Base-by-base conservation (phyloP, 805 yeast genomes). In the Ogataea degrootiae region DNA sequence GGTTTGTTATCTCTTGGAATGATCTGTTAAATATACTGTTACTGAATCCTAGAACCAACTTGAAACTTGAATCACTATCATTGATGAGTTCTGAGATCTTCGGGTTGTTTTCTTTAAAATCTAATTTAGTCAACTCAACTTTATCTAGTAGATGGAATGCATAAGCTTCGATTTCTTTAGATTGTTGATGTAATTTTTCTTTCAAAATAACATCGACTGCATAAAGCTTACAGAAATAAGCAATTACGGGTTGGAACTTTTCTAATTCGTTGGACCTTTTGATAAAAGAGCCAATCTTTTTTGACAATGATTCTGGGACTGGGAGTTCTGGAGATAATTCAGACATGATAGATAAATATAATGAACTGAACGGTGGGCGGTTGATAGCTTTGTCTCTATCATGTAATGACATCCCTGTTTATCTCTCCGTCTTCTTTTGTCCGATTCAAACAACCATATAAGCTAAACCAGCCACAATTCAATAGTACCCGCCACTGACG, bases 181-280 rank as follows among this genome's bases (percentile, higher is more conserved):
- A 77, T 1, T 69, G 56, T 21, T 76, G 68, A 58, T 90, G 96
- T 19, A 83, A 68, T 46, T 80, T 76, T 39, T 75, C 65, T 35
- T 73, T 72, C 19, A 92, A 68, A 4, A 92, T 82, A 56, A 79
- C 72, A 63, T 91, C 92, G 3, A 87, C 83, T 0, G 90, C 87
- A 59, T 85, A 83, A 43, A 85, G 61, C 63, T 73, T 74, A 65
- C 94, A 85, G 64, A 77, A 86, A 65, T 87, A 88, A 5, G 92
- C 72, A 29, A 88, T 76, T 11, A 83, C 67, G 0, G 95, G 90
- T 51, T 87, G 84, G 9, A 72, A 74, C 0, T 56, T 49, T 17
- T 67, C 71, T 37, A 87, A 58, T 55, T 89, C 96, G 9, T 62
- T 64, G 19, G 88, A 72, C 7, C 91, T 73, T 6, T 70, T 65